phyloP scores from a whole-genome alignment of 1,284 basidiomycete species.

The Acaromyces ingoldii region DNA sequence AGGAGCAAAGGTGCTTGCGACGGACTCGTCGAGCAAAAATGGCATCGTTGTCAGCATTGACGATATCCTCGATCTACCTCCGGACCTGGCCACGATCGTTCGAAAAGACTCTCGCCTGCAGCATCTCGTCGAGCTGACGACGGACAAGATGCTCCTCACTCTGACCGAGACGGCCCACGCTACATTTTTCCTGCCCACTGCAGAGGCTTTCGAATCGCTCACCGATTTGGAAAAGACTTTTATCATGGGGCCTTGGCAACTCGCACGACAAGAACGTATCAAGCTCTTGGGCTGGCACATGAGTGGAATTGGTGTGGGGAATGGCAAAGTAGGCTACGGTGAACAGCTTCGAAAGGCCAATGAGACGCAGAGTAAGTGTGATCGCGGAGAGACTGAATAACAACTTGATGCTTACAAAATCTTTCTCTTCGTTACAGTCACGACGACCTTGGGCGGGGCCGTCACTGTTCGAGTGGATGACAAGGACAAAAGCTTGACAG shows the following conservation, averaged over 20 bases:
- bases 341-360: constrained; percentile 7
- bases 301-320: constrained; percentile 34
- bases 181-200: constrained; percentile 82
- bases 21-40: constrained; percentile 60
- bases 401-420: too few relatives aligned
- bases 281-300: constrained; percentile 46
- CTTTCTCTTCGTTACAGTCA: constrained; percentile 13
- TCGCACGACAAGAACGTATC: constrained; percentile 36
- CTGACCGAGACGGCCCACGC: constrained; percentile 59
- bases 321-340: constrained; percentile 36
- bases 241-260: constrained; percentile 26
- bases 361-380: neutral
- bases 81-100: constrained; percentile 60
- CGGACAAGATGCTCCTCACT: constrained; percentile 39
- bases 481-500: constrained; percentile 11
- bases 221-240: constrained; percentile 30
- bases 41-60: constrained; percentile 74
- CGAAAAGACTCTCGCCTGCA: constrained; percentile 35
- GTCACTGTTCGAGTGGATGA: constrained; percentile 22
- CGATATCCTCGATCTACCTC: constrained; percentile 70
- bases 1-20: constrained; percentile 58
- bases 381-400: too few relatives aligned
- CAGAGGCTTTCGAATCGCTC: constrained; percentile 66
- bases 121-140: constrained; percentile 41
- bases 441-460: constrained; percentile 40